phyloP scores from a whole-genome alignment of 257 asterid genomes.

The Fraxinus americana region DNA sequence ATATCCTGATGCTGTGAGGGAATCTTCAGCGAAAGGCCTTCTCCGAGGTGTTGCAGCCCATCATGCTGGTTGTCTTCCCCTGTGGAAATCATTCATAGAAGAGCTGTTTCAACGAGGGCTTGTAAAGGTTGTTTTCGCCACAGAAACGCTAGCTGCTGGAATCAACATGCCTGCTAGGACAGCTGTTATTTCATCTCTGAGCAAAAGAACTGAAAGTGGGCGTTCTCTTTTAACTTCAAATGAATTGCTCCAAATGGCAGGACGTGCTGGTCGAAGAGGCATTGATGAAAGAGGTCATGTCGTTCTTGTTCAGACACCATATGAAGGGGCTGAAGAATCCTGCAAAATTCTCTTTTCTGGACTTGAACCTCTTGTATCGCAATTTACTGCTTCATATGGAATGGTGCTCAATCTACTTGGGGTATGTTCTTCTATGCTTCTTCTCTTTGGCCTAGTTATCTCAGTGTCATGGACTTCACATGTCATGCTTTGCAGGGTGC shows the following conservation, averaged over 20 bases:
- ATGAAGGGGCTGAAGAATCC: conserved; percentile 94
- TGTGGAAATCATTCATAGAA: conserved; percentile 95
- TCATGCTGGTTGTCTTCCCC: conserved; percentile 99
- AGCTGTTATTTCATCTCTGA: conserved; percentile 90
- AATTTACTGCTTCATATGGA: conserved; percentile 97
- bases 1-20: conserved; percentile 95
- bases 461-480: conserved; percentile 22
- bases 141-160: conserved; percentile 99
- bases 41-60: conserved; percentile 97
- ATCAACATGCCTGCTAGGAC: conserved; percentile 99
- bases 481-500: conserved; percentile 68
- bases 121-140: conserved; percentile 96
- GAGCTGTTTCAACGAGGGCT: conserved; percentile 91
- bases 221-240: conserved; percentile 76
- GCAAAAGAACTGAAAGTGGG: conserved; percentile 91
- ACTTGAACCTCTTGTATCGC: conserved; percentile 92
- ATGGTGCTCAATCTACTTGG: conserved; percentile 99
- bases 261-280: conserved; percentile 99
- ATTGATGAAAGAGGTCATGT: conserved; percentile 91
- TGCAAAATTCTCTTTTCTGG: conserved; percentile 95
- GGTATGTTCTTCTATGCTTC: conserved; percentile 45
- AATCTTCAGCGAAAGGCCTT: conserved; percentile 85
- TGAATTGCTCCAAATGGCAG: conserved; percentile 98
- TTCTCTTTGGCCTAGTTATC: conserved; percentile 25
- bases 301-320: conserved; percentile 85